Conservation (phyloP, 345 rosid species). For the Microcos paniculata region DNA sequence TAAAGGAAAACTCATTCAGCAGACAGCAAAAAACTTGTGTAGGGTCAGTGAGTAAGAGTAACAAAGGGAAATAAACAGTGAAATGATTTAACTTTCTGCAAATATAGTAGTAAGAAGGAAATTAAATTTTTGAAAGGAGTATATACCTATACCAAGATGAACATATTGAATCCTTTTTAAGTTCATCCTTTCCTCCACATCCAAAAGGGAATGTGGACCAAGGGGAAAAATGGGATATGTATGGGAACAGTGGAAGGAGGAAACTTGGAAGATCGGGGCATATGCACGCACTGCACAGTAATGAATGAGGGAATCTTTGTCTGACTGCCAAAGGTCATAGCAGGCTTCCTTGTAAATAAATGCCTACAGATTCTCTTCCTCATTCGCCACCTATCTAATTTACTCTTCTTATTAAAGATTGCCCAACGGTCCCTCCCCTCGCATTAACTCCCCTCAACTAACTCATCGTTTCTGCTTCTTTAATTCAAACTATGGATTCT, state of each 20-base stretch:
- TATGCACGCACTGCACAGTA: slow-evolving; percentile 9
- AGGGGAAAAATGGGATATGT: background rate
- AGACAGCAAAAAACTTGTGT: background rate
- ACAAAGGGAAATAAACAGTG: background rate
- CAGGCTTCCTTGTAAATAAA: slow-evolving; percentile 18
- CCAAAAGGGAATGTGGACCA: background rate
- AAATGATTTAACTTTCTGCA: background rate
- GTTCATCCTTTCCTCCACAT: background rate
- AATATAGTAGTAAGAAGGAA: background rate
- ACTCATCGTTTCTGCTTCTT: background rate
- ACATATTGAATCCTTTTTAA: background rate
- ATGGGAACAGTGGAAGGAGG: background rate
- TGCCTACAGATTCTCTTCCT: slow-evolving; percentile 10
- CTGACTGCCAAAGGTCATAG: slow-evolving; percentile 22
- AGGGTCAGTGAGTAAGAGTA: background rate
- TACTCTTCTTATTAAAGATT: slow-evolving; percentile 21
- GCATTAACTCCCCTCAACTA: slow-evolving; percentile 28
- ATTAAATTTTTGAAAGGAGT: background rate
- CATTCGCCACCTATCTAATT: slow-evolving; percentile 8
- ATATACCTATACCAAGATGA: background rate
- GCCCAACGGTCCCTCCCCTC: slow-evolving; percentile 22
- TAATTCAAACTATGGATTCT: background rate
- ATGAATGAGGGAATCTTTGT: slow-evolving; percentile 41
- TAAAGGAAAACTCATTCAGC: background rate
- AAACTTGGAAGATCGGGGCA: background rate